Percentiles rank a stretch among this genome's conserved stretches.
phyloP scores from a whole-genome alignment of 331 rosid genomes.

The Prunus yedoensis region DNA sequence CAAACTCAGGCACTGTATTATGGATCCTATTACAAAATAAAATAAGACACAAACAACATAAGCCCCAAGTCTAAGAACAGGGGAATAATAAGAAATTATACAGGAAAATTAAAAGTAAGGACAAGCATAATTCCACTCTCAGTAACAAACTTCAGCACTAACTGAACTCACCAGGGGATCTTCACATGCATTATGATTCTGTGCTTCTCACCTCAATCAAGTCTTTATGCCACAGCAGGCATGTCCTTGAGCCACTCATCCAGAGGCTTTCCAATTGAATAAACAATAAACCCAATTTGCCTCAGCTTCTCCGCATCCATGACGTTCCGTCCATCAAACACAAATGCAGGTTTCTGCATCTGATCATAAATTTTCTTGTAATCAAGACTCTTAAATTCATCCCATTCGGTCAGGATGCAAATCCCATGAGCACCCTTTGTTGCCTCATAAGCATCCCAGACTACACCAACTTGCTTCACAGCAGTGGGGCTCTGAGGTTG shows the following conservation, averaged over 20 bases:
- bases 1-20: constrained; percentile 1
- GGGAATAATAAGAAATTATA: neutral
- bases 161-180: constrained; percentile 1
- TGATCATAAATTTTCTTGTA: constrained; percentile 61
- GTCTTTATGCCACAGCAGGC: constrained; percentile 79
- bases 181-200: neutral
- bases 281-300: constrained; percentile 82
- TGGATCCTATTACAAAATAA: constrained; percentile 4
- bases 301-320: constrained; percentile 67
- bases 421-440: constrained; percentile 79
- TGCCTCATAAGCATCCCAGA: constrained; percentile 76
- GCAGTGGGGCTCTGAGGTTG: constrained; percentile 74
- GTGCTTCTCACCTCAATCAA: neutral
- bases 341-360: constrained; percentile 90
- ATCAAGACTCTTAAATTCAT: constrained; percentile 77
- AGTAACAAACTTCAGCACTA: neutral
- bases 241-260: constrained; percentile 93
- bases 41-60: neutral
- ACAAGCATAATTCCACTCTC: neutral
- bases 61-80: neutral
- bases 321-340: constrained; percentile 78
- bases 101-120: neutral
- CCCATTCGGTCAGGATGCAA: constrained; percentile 86
- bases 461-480: constrained; percentile 62
- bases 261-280: constrained; percentile 81